A percentile compares a stretch with the other conserved stretches of the same genome.
These are phyloP conservation scores for Aspergillus udagawae DNA, from an alignment of 2,329 filamentous ascomycete genomes.

Conservation along the genomic window DNA sequence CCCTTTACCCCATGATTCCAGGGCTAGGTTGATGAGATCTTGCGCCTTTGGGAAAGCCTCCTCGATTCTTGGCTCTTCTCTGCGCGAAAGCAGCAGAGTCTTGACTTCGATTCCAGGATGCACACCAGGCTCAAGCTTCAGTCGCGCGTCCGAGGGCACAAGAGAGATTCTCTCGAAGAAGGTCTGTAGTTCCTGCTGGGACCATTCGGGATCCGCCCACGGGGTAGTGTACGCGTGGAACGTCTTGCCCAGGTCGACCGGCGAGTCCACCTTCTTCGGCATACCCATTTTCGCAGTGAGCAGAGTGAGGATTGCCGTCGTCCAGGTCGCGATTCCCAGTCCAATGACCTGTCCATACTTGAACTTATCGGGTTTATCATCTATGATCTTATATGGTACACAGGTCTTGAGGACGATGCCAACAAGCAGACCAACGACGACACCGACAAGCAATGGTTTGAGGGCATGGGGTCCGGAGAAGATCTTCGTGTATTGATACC, in stretches of 20 bases:
- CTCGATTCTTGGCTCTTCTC: slow-evolving; percentile 27
- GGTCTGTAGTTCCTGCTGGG: slow-evolving; percentile 49
- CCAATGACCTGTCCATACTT: slow-evolving; percentile 47
- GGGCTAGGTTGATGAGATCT: slow-evolving; percentile 30
- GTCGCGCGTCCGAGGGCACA: slow-evolving; percentile 42
- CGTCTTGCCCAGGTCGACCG: slow-evolving; percentile 28
- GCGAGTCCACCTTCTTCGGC: slow-evolving; percentile 38
- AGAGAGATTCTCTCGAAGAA: slow-evolving; percentile 42
- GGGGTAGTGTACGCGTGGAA: slow-evolving; percentile 45
- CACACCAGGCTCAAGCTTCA: slow-evolving; percentile 35
- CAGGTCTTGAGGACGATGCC: slow-evolving; percentile 44
- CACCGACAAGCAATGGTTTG: slow-evolving; percentile 46
- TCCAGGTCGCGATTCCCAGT: slow-evolving; percentile 50
- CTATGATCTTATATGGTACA: no score
- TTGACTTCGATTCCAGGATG: slow-evolving; percentile 46
- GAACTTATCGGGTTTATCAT: slow-evolving; percentile 35
- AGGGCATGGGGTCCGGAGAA: slow-evolving; percentile 49
- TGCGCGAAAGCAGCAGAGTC: slow-evolving; percentile 38
- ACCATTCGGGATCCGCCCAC: slow-evolving; percentile 45
- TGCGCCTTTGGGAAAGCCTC: slow-evolving; percentile 45
- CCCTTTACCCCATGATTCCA: slow-evolving; percentile 31
- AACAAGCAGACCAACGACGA: slow-evolving; percentile 43
- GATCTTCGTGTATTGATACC: slow-evolving; percentile 53
- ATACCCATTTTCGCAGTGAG: slow-evolving; percentile 47
- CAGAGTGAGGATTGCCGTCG: slow-evolving; percentile 47